Base-by-base conservation (phyloP, 2,329 filamentous ascomycete species). In the Pseudopyrenochaeta lycopersici region DNA sequence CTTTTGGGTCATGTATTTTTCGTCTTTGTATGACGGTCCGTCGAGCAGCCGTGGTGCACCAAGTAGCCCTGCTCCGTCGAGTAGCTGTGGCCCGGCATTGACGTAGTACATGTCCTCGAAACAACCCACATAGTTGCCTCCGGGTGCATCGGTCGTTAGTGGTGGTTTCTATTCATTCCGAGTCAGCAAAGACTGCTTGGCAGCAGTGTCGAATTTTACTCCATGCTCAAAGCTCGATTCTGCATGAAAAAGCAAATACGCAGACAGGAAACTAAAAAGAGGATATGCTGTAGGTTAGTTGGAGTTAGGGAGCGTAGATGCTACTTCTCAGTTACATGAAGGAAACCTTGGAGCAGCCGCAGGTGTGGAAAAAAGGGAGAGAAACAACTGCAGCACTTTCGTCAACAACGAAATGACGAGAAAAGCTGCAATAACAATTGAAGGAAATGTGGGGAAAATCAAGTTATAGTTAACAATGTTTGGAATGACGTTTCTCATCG, bases 101-200 rank as follows among this genome's bases (percentile, higher is more conserved):
- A 4, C 11, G 4, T 33, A n/a, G 33, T 7, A 15, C 10, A 11
- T 11, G 12, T 38, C 17, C 15, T 20, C 14, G 35, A 21, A 39
- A 3, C 36, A 39, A 10, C 18, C 36, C 21, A 23, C 4, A 12
- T 39, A 39, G 11, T 2, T 10, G 36, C 21, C 21, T 29, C 35
- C 41, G 44, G 27, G 33, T 29, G 46, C 36, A 35, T 46, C 44
- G 10, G 36, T 23, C 11, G 36, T 12, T 5, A 27, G 4, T 27
- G 3, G 36, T 4, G 9, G 7, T 17, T 20, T 21, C 21, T 23
- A 20, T 20, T 20, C 9, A 39, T 50, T 46, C 54, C 30, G 29
- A 38, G 50, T 57, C 35, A 57, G 54, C 49, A 53, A 45, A 33
- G 10, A 15, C 43, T 48, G 54, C 43, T 54, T 30, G 23, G 41